Conservation (phyloP, 208 protist species). For the Trypanosoma lewisi region DNA sequence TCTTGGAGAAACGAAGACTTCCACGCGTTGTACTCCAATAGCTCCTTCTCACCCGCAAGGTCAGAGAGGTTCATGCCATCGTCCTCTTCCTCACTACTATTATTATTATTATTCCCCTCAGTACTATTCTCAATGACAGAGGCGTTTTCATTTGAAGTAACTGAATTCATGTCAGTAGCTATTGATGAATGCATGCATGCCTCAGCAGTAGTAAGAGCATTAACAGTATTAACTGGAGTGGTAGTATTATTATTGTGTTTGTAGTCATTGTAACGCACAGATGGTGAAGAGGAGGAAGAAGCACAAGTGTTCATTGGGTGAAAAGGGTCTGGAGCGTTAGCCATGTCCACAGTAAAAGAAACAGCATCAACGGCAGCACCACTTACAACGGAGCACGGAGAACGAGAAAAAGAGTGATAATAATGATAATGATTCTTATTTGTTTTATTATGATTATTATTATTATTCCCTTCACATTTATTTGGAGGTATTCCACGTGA, state of each 20-base stretch:
- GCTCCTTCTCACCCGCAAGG: constrained; percentile 10
- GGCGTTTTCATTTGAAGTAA: no score
- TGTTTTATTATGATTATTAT: constrained; percentile 1
- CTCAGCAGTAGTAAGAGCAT: neutral
- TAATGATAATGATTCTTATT: neutral
- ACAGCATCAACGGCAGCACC: neutral
- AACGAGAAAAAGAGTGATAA: neutral
- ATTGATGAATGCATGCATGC: neutral
- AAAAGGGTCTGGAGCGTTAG: neutral
- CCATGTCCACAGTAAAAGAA: neutral
- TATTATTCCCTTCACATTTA: neutral
- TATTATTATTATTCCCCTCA: neutral
- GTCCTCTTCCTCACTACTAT: neutral
- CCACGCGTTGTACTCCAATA: constrained; percentile 18
- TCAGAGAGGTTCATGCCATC: neutral
- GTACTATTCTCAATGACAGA: no score
- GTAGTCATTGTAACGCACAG: neutral
- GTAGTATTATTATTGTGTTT: neutral
- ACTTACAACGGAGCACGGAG: no score
- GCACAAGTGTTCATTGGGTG: neutral
- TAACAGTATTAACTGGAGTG: no score
- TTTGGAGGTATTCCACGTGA: neutral
- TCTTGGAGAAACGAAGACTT: constrained; percentile 14
- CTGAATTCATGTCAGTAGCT: neutral
- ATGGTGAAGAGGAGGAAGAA: neutral